Base-by-base conservation (phyloP, 2,329 filamentous ascomycete genomes). In the Diplodia intermedia region DNA sequence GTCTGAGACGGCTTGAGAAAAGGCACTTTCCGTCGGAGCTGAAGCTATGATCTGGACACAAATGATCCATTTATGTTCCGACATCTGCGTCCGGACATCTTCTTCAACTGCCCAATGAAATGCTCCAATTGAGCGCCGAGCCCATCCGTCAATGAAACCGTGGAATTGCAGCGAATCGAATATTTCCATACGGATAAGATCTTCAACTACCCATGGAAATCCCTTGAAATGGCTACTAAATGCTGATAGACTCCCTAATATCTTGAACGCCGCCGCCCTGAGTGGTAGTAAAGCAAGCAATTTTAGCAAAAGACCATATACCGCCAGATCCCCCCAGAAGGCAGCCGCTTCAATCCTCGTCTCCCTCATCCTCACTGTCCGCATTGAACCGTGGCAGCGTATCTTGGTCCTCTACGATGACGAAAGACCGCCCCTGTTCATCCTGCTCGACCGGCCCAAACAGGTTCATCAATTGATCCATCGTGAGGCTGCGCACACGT, bases 391-490 rank as follows among this genome's bases (percentile, higher is more conserved):
- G 74, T n/a, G 74, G 74, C 4, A 69, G 63, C 36, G 71, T 66
- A 29, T 75, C 73, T 1, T 74, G 71, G 18, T 77, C 75, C 20
- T 82, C 77, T 1, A 79, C 76, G 62, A 82, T 72, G 66, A 83
- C 80, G 71, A 80, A 83, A 0, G 78, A 76, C 12, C 71, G 73
- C 2, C 81, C 82, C 8, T 79, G 72, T 0, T 74, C 74, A 63
- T 81, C 79, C 6, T 80, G 76, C 0, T 71, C 68, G 14, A 83
- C 69, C 12, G 78, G 76, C 0, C 83, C 83, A 65, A 86, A 85
- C 1, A 86, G 74, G 2, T 77, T 74, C 71, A 84, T 76, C 8
- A 86, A 70, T 20, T 85, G 80, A 2, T 74, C 70, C 4, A 82
- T 72, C 0, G 69, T 68, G 18, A 82, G 71, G 23, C 75, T 79